Percentiles rank a stretch among this genome's conserved stretches.
Conservation (phyloP, 352 stramenopile species). For the Globisporangium cederbergense region DNA sequence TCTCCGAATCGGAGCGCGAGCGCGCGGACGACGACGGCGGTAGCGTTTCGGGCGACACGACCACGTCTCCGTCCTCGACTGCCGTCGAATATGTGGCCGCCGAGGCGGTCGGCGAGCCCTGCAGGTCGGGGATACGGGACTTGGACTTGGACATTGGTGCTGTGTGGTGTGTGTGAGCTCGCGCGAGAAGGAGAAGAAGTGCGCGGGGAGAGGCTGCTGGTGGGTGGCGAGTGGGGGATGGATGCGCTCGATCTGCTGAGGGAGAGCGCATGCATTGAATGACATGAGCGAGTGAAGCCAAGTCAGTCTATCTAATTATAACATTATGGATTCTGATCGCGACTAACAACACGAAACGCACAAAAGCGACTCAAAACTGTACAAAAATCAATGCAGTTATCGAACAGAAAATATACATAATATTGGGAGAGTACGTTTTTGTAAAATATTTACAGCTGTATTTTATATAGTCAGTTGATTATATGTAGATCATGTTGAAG, state of each 20-base stretch:
- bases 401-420: too few species aligned
- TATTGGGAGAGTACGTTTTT: too few species aligned
- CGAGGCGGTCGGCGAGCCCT: neutral
- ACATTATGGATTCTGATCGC: too few species aligned
- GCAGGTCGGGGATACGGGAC: slow-evolving; percentile 3
- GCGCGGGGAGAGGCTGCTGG: neutral
- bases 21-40: neutral
- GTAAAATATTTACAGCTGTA: too few species aligned
- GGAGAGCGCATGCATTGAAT: too few species aligned
- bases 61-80: neutral
- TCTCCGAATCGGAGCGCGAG: slow-evolving; percentile 8
- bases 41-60: slow-evolving; percentile 6
- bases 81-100: neutral
- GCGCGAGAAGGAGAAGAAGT: neutral
- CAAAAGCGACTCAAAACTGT: too few species aligned
- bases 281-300: neutral
- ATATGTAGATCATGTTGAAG: too few species aligned
- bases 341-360: too few species aligned
- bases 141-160: slow-evolving; percentile 6
- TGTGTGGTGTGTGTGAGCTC: neutral
- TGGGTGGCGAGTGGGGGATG: neutral
- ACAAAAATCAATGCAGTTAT: too few species aligned
- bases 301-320: too few species aligned
- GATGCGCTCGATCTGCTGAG: neutral
- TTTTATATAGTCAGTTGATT: too few species aligned